Evolutionary conservation across 495 filamentous ascomycete genomes (phyloP), one percentile per base, ranked within the genome.

Genomic region (Lophiostoma macrostomum): DNA sequence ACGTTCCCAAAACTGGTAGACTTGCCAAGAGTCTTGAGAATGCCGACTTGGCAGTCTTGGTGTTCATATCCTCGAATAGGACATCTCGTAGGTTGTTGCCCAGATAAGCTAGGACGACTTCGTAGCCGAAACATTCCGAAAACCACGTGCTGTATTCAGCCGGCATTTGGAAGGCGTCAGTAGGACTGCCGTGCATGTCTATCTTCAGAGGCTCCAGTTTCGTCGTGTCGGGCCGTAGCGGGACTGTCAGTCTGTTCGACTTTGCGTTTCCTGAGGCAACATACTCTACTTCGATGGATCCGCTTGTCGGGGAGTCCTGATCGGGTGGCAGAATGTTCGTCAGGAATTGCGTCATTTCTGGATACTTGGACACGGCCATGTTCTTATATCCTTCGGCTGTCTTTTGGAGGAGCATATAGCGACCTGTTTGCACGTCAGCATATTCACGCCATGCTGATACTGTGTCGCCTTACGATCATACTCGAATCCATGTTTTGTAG

Each of bases 401-500:
- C 13, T 46, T 32, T 42, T 58, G 32, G 14, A 63, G 49, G 8
- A 63, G 36, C 54, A 63, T 55, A 32, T 50, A 58, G 5, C 32
- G 46, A 12, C 41, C 43, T 48, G 19, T 2, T 2, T 39, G 23
- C 5, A 19, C 13, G 20, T 40, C 30, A 39, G 6, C 19, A 48
- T 5, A 16, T 8, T 20, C 10, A 27, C 19, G 13, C 18, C 14
- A 11, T 4, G 28, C 10, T 22, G 18, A 5, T 77, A 80, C 93
- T 87, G 66, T 88, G 93, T n/a, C n/a, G n/a, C n/a, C 13, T 75
- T 72, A 7, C 91, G 81, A 71, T 96, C 91, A 68, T 88, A 77
- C 27, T 71, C 69, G 51, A 94, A 78, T 11, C 90, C 90, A 54
- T 81, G 76, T n/a, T 74, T 68, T 1, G 81, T 83, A 28, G 91